Evolutionary conservation across 306 rosid genomes (phyloP), one percentile per base, ranked within the genome.

Genomic region (Geum urbanum): DNA sequence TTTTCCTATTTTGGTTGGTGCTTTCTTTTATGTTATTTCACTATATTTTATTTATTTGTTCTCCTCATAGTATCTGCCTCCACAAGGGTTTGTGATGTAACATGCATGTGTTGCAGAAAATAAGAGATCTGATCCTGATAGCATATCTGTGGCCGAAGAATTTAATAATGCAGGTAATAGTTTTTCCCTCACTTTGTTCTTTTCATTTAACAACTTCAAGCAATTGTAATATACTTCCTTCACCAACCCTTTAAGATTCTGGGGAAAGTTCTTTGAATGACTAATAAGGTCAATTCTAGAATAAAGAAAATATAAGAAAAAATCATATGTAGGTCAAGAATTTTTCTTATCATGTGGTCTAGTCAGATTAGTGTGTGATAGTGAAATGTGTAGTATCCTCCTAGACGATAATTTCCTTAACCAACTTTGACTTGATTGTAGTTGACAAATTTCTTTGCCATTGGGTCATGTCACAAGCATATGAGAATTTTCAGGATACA

Each of bases 1-100:
- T 87, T 94, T 78, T 89, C 99, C 65, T 86, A 91, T 76, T 82
- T 86, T 62, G 99, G 99, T 94, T 79, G 67, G 52, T 51, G 52
- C 67, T 79, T 76, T 24, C 43, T 72, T 63, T 63, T 69, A 14
- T 52, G n/a, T 18, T 41, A 49, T 24, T 20, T 9, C 45, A 9
- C 68, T 2, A 6, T 64, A 8, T 51, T 61, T 72, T 75, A 22
- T 72, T 75, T 27, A 72, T 74, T 73, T 72, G 55, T 73, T 51
- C 61, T 69, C 41, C 61, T 69, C 41, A 35, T 39, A 41, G 58
- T 72, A n/a, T n/a, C 53, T 53, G n/a, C 24, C 41, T 46, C 13
- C 72, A 20, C 22, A 9, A 71, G 44, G 24, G 18, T 55, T 19
- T 61, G 40, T 76, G 66, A 59, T 71, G 19, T 51, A 14, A 13